Evolutionary conservation across 2,329 filamentous ascomycete genomes (phyloP), one percentile per base, ranked within the genome.

Genomic region (Penicillium sp.): DNA sequence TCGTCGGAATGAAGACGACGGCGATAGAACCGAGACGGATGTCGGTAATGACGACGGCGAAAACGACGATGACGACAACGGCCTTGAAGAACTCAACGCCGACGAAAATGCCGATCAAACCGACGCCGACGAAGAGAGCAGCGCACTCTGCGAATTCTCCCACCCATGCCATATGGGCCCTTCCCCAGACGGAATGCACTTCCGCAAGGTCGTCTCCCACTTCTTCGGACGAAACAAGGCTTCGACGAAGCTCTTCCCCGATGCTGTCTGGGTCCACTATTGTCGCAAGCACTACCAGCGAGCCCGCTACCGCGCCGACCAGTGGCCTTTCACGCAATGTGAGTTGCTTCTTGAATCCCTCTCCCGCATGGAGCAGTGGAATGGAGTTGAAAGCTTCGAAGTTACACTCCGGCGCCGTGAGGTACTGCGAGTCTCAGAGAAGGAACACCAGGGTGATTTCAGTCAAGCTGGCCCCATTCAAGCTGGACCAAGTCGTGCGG

Each of bases 261-360:
- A 83, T 6, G 74, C 84, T 22, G 83, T 90, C 2, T 93, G 90
- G 90, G 85, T 91, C 0, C 85, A 88, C 66, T 88, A 85, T 69
- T 95, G 91, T 72, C 85, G 90, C 35, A 93, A 93, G 69, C 89
- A 93, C 68, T 95, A 95, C 71, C 91, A 95, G 74, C 85, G 90
- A 7, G 83, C 82, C 44, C 81, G 88, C 0, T 93, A 92, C 68
- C 82, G 88, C n/a, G 86, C 86, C 22, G 61, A 62, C 3, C 59
- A 69, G 84, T 89, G 71, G 84, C 84, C 51, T 75, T 82, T 70
- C 70, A 71, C 82, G 0, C 88, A 91, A 68, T 86, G 86, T 54
- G 80, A 85, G 3, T 78, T 91, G 1, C 82, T 91, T 0, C 76
- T 83, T 53, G 78, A 81, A 31, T 87, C 90, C 63, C 82, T 91